Evolutionary conservation across 208 protist species (phyloP), one percentile per base, ranked within the genome.

Genomic region (Wallacemonas sp.): DNA sequence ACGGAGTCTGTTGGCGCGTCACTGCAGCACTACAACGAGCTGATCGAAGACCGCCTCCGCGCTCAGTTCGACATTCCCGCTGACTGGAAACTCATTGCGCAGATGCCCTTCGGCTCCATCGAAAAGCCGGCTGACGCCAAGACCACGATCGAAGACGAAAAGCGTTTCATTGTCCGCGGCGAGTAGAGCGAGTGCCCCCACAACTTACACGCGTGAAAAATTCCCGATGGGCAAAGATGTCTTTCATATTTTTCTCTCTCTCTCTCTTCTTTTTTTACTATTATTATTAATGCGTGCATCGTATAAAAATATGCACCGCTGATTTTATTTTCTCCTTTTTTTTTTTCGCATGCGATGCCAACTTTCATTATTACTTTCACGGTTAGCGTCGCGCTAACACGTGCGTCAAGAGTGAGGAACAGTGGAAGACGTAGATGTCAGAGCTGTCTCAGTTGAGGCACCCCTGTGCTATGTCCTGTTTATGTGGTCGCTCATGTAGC

Each of bases 21-120:
- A 1, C 68, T 84, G 56, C 81, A 88, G 75, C 81, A 88, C 68
- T 88, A 84, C 71, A 75, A 69, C 47, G 45, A 62, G 60, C 67
- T 88, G 26, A 88, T 88, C 34, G 68, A 72, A 12, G 53, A 27
- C 12, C 60, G 77, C 0, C 68, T 82, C 14, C 60, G 55, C 12
- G 24, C 68, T 24, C 64, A 39, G 6, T 84, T 80, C 49, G 64
- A 74, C 19, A 44, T 88, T 15, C 71, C 81, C 31, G 61, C 72
- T 22, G 62, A 72, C 17, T 88, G 78, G 78, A 26, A 75, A 58
- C 66, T 88, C 26, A 62, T 80, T 9, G 73, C 82, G 39, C 82
- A 88, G 68, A 82, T 88, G 82, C 78, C 82, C 9, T 88, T 88
- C 46, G 82, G 82, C 36, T 58, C 56, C 27, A 78, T 88, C 34